phyloP scores from a whole-genome alignment of 495 filamentous ascomycete species.

The Talaromyces thailandensis region DNA sequence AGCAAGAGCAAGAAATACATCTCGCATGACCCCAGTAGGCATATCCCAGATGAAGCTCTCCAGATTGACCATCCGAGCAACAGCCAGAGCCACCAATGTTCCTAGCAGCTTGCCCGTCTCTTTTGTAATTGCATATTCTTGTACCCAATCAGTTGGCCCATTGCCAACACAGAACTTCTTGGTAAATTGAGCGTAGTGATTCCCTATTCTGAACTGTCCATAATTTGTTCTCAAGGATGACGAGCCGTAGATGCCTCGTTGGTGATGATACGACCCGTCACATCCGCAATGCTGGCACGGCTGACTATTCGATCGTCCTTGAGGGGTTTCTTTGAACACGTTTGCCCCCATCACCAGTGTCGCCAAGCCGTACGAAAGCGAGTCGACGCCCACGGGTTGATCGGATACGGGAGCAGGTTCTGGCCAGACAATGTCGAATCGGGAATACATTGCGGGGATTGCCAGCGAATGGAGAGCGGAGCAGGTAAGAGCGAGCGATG shows the following conservation, averaged over 20 bases:
- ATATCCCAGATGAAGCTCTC: slow-evolving; percentile 95
- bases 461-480: slow-evolving; percentile 75
- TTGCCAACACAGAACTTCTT: slow-evolving; percentile 88
- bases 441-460: slow-evolving; percentile 80
- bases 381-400: slow-evolving; percentile 72
- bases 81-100: slow-evolving; percentile 76
- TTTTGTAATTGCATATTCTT: slow-evolving; percentile 80
- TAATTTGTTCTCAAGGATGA: slow-evolving; percentile 8
- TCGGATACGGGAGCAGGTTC: slow-evolving; percentile 55
- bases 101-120: slow-evolving; percentile 92
- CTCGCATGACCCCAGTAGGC: slow-evolving; percentile 81
- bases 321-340: slow-evolving; percentile 44
- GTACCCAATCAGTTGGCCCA: slow-evolving; percentile 72
- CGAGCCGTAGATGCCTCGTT: slow-evolving; percentile 9
- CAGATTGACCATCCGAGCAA: slow-evolving; percentile 79
- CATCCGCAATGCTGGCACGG: slow-evolving; percentile 31
- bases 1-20: slow-evolving; percentile 77
- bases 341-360: slow-evolving; percentile 76
- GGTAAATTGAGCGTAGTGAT: slow-evolving; percentile 77
- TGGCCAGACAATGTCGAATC: slow-evolving; percentile 94
- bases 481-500: slow-evolving; percentile 72
- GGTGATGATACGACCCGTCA: slow-evolving; percentile 10
- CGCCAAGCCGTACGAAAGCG: slow-evolving; percentile 81
- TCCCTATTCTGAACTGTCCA: slow-evolving; percentile 44
- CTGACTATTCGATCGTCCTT: slow-evolving; percentile 3